These are phyloP conservation scores for Rhododendron williamsianum DNA, from an alignment of 148 eudicot genomes.

Conservation along the genomic window DNA sequence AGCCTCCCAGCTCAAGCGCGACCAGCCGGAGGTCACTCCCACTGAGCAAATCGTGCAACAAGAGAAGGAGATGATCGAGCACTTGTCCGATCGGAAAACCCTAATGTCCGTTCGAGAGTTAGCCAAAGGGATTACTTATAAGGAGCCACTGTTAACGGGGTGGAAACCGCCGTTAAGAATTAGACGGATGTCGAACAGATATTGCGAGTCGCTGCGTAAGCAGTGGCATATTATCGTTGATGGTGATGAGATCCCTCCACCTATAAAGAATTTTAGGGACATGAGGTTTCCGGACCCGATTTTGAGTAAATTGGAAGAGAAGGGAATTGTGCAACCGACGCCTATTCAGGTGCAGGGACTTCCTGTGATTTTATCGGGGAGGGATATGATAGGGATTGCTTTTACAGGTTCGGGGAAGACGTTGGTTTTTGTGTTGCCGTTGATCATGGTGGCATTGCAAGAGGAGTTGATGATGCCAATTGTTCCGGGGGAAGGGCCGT, in stretches of 20 bases:
- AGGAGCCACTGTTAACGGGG: slow-evolving; percentile 68
- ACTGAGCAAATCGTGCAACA: slow-evolving; percentile 56
- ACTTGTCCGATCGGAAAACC: slow-evolving; percentile 66
- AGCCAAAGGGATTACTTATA: slow-evolving; percentile 79
- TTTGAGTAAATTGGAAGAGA: slow-evolving; percentile 44
- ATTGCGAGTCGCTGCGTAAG: slow-evolving; percentile 53
- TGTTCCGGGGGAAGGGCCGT: slow-evolving; percentile 75
- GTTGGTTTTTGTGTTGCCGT: slow-evolving; percentile 69
- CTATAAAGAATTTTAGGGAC: slow-evolving; percentile 79
- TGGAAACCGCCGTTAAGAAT: slow-evolving; percentile 69
- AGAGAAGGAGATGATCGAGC: slow-evolving; percentile 86
- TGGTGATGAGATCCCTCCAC: slow-evolving; percentile 79
- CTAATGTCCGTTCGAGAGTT: slow-evolving; percentile 82
- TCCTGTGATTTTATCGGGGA: slow-evolving; percentile 72
- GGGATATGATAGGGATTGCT: slow-evolving; percentile 93
- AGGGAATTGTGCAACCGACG: slow-evolving; percentile 75
- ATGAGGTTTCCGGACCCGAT: slow-evolving; percentile 77
- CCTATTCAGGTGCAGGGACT: slow-evolving; percentile 88
- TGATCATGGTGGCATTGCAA: slow-evolving; percentile 80
- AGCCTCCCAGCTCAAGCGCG: slow-evolving; percentile 69
- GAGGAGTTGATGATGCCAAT: slow-evolving; percentile 89
- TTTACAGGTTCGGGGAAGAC: slow-evolving; percentile 93
- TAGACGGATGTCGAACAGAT: slow-evolving; percentile 52
- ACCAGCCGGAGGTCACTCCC: slow-evolving; percentile 62
- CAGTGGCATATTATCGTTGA: slow-evolving; percentile 89